Evolutionary conservation across 1,284 basidiomycete genomes (phyloP).

Genomic region (Cutaneotrichosporon sp.): DNA sequence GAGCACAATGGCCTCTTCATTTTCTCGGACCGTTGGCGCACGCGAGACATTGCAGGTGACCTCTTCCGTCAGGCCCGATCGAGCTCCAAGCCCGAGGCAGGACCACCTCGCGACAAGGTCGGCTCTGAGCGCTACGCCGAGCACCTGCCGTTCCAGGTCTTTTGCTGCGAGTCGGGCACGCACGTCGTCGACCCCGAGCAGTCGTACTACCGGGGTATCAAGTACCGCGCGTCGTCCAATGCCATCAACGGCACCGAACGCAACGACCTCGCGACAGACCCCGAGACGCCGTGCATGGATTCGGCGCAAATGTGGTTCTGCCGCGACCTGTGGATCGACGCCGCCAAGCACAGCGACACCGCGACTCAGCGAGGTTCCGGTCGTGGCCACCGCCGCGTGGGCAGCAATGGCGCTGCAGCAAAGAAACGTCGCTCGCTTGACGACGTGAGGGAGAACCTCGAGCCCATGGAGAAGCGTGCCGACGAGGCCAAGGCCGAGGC

Average conservation of each 20-base stretch:
- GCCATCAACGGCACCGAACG: slow-evolving; percentile 68
- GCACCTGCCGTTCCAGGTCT: slow-evolving; percentile 91
- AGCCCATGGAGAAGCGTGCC: slow-evolving; percentile 23
- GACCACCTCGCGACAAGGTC: slow-evolving; percentile 75
- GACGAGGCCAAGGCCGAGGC: slow-evolving; percentile 4
- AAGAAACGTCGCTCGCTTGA: slow-evolving; percentile 23
- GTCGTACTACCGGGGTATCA: slow-evolving; percentile 81
- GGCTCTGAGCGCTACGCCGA: slow-evolving; percentile 76
- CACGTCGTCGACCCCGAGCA: slow-evolving; percentile 89
- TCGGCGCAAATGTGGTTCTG: slow-evolving; percentile 95
- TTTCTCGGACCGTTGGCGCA: slow-evolving; percentile 93
- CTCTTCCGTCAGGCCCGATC: slow-evolving; percentile 92
- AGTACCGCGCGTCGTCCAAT: slow-evolving; percentile 70
- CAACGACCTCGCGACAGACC: slow-evolving; percentile 57
- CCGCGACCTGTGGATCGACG: slow-evolving; percentile 81
- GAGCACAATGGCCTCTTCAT: slow-evolving; percentile 94
- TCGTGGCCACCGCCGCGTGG: slow-evolving; percentile 8
- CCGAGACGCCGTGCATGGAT: slow-evolving; percentile 82
- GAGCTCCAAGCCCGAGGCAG: slow-evolving; percentile 78
- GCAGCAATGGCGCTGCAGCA: slow-evolving; percentile 2
- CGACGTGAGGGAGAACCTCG: slow-evolving; percentile 23
- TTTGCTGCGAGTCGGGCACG: slow-evolving; percentile 93
- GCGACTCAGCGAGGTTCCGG: background rate
- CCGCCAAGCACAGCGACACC: slow-evolving; percentile 60
- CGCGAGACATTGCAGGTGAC: slow-evolving; percentile 89